Base-by-base conservation (phyloP, 2,329 filamentous ascomycete genomes). In the Fusarium graminum region DNA sequence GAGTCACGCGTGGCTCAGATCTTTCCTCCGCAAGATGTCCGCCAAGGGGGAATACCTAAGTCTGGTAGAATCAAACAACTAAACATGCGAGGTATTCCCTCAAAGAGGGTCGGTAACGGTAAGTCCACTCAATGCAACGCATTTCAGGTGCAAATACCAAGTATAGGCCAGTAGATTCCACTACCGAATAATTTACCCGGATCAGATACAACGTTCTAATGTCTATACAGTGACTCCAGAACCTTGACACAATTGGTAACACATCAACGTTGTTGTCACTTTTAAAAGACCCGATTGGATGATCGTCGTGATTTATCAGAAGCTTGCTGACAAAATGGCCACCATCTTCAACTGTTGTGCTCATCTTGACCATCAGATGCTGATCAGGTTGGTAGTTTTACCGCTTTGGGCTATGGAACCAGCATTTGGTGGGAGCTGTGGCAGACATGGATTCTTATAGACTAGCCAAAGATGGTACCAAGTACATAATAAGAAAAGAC, bases 151-250 rank as follows among this genome's bases (percentile, higher is more conserved):
- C 34, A 28, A 61, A 29, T 45, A 39, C 39, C 29, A 52, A 40
- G n/a, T 17, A 29, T 28, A 17, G 26, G 7, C 64, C 56, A 26
- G 19, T 57, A 30, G 17, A 29, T 4, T 19, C 7, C 17, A 16
- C 40, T 47, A 30, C 54, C 65, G 65, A 67, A 62, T 60, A 61
- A 61, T 68, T 67, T 68, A 67, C 28, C 60, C 59, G 25, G 30
- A 22, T 45, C 40, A 28, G 38, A 52, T 34, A 36, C 7, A 36
- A 8, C 4, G 10, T 17, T 9, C n/a, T n/a, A 7, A 36, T 36
- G 9, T 17, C 34, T n/a, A n/a, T 36, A 9, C 34, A 36, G 14
- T 36, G 29, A 16, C 25, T 34, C 19, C 44, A 12, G 30, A 29
- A 19, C 22, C 30, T 3, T 44, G 28, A 11, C 34, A 29, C n/a